These are phyloP conservation scores for Penicillium polonicum DNA, from an alignment of 2,329 filamentous ascomycete species.

Conservation along the genomic window DNA sequence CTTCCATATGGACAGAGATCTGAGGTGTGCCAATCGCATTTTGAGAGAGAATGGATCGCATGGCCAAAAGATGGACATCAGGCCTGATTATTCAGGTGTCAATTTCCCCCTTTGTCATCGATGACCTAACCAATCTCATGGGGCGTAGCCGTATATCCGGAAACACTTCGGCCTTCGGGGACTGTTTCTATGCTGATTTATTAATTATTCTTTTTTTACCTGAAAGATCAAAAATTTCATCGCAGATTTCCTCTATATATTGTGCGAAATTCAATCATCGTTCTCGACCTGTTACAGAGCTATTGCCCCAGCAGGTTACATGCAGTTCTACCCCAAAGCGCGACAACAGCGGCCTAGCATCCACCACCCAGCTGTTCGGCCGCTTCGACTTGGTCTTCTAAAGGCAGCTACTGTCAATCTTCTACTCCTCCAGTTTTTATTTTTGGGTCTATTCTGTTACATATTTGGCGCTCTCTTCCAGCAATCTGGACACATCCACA, in stretches of 20 bases:
- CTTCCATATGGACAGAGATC: neutral
- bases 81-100: neutral
- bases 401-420: slow-evolving; percentile 28
- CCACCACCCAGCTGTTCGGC: slow-evolving; percentile 19
- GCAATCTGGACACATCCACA: slow-evolving; percentile 32
- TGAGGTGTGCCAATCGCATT: no score
- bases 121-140: neutral
- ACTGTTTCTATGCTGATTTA: neutral
- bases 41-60: no score
- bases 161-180: neutral
- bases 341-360: slow-evolving; percentile 20
- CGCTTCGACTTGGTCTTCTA: slow-evolving; percentile 18
- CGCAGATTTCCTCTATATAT: no score
- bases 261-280: neutral
- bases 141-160: neutral
- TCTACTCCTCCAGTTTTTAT: slow-evolving; percentile 39
- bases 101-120: neutral
- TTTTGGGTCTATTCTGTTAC: slow-evolving; percentile 38
- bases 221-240: neutral
- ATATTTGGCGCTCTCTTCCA: slow-evolving; percentile 41
- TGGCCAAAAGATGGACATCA: neutral
- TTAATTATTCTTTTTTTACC: no score
- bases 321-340: slow-evolving; percentile 22
- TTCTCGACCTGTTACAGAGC: neutral
- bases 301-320: neutral